A percentile compares a stretch with the other conserved stretches of the same genome.
Conservation (phyloP, 208 protist species). For the Tritrichomonas foetus region DNA sequence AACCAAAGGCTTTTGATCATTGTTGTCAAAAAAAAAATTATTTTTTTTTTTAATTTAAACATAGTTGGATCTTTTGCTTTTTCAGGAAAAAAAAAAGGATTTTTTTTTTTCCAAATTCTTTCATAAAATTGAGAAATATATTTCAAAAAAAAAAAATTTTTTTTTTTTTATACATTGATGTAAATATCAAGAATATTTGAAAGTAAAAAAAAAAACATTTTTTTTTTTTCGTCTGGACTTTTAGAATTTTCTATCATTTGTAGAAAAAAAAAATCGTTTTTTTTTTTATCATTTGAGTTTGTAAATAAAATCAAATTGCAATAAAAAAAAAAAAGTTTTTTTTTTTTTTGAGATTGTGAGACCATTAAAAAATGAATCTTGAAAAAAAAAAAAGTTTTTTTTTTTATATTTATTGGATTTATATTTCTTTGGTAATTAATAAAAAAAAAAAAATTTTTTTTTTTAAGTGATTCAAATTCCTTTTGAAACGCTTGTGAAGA, state of each 20-base stretch:
- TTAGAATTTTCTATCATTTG: neutral
- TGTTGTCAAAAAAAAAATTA: neutral
- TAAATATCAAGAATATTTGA: neutral
- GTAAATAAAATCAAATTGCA: neutral
- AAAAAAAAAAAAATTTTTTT: no score
- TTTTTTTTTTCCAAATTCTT: neutral
- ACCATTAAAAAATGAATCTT: no score
- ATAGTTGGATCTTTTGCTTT: neutral
- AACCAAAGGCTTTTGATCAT: neutral
- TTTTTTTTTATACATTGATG: neutral
- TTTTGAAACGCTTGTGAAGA: no score
- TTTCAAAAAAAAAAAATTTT: neutral
- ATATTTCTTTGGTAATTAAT: no score
- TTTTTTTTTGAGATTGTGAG: no score
- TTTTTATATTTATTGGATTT: no score
- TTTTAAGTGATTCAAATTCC: no score
- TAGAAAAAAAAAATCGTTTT: neutral
- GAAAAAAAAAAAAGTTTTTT: no score
- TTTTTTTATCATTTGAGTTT: neutral
- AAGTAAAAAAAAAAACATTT: neutral
- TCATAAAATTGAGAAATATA: neutral
- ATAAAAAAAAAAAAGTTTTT: neutral
- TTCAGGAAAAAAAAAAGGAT: neutral
- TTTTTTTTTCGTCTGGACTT: neutral
- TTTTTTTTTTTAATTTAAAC: neutral